Evolutionary conservation across 2,329 filamentous ascomycete species (phyloP).

Genomic region (Diplodia mutila): DNA sequence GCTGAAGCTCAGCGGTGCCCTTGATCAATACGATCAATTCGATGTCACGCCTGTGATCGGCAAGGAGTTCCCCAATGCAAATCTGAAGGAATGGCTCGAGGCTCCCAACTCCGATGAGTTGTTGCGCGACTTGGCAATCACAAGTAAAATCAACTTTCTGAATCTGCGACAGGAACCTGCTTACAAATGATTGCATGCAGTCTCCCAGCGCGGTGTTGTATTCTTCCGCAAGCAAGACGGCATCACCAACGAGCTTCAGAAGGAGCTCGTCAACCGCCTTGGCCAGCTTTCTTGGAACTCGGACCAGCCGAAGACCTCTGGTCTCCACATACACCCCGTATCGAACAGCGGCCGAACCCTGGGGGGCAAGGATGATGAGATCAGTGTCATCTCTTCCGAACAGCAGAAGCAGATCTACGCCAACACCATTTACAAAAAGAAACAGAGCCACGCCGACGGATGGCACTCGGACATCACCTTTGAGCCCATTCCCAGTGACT

Average conservation of each 20-base stretch:
- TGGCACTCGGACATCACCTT: conserved; percentile 58
- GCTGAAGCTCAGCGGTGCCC: conserved; percentile 54
- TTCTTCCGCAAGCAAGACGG: conserved; percentile 58
- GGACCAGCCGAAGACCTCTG: conserved; percentile 59
- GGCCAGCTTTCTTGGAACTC: conserved; percentile 54
- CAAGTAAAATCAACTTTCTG: conserved; percentile 33
- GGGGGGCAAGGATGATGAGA: conserved; percentile 43
- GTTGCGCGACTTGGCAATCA: conserved; percentile 63
- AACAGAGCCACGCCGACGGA: conserved; percentile 52
- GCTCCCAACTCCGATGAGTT: conserved; percentile 66
- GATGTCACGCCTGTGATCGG: conserved; percentile 67
- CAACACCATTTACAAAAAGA: conserved; percentile 48
- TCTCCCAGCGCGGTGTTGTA: conserved; percentile 57
- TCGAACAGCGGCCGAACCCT: conserved; percentile 48
- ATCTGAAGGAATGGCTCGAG: conserved; percentile 66
- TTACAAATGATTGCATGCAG: conserved; percentile 33
- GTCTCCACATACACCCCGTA: conserved; percentile 64
- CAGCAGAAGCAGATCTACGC: conserved; percentile 46
- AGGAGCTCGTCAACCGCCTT: conserved; percentile 57
- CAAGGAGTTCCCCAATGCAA: conserved; percentile 60
- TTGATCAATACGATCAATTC: conserved; percentile 59
- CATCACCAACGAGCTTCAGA: conserved; percentile 56
- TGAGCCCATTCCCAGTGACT: conserved; percentile 47
- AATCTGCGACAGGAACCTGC: neutral
- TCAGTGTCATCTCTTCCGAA: conserved; percentile 51